A percentile compares a stretch with the other conserved stretches of the same genome.
Evolutionary conservation across 2,329 filamentous ascomycete species (phyloP).

Genomic region (Akanthomyces dipterigenus): DNA sequence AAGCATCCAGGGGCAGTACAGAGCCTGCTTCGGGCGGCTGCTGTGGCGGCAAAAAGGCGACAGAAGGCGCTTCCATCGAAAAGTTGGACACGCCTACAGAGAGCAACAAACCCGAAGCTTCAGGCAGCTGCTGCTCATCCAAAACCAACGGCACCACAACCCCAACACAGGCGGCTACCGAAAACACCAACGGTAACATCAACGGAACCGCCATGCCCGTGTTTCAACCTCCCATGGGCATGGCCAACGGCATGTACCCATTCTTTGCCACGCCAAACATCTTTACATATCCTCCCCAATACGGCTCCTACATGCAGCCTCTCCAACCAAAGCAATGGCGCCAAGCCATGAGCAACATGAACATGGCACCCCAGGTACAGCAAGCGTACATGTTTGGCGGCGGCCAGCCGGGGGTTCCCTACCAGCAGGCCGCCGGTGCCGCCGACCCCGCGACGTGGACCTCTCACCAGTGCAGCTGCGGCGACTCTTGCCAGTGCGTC

Average conservation of each 20-base stretch:
- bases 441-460: slow-evolving; percentile 23
- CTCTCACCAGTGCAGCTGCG: slow-evolving; percentile 51
- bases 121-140: slow-evolving; percentile 32
- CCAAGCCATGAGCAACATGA: slow-evolving; percentile 37
- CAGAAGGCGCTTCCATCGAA: background rate
- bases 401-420: slow-evolving; percentile 17
- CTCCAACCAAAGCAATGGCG: slow-evolving; percentile 49
- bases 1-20: slow-evolving; percentile 2
- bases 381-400: slow-evolving; percentile 20
- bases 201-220: slow-evolving; percentile 24
- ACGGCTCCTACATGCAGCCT: slow-evolving; percentile 48
- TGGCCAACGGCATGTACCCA: slow-evolving; percentile 33
- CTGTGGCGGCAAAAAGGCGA: slow-evolving; percentile 14
- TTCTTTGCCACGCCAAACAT: slow-evolving; percentile 39
- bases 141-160: slow-evolving; percentile 15
- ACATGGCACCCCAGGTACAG: slow-evolving; percentile 28
- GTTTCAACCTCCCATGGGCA: slow-evolving; percentile 28
- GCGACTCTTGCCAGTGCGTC: slow-evolving; percentile 59
- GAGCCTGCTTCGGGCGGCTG: slow-evolving; percentile 17
- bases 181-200: slow-evolving; percentile 20
- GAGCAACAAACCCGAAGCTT: slow-evolving; percentile 14
- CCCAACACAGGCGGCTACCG: slow-evolving; percentile 14
- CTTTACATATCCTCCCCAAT: slow-evolving; percentile 47
- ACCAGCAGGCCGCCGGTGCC: slow-evolving; percentile 16
- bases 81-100: background rate